Conservation (phyloP, 1,139 yeast species). For the Blastobotrys malaysiensis region DNA sequence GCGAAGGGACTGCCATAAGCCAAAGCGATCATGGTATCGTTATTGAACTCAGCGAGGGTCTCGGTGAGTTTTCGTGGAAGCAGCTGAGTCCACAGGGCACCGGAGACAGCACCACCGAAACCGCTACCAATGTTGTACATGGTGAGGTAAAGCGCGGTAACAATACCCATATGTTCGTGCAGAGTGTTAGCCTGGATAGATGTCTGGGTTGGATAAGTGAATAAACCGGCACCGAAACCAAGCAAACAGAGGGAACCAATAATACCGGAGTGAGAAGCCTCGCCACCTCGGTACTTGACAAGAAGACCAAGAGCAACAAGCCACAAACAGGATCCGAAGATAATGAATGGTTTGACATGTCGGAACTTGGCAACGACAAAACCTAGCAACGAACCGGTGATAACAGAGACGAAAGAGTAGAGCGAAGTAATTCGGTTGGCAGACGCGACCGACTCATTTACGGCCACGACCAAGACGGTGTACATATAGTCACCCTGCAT, state of each 20-base stretch:
- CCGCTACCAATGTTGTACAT: conserved; percentile 42
- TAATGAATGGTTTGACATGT: conserved; percentile 54
- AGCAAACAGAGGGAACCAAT: conserved; percentile 61
- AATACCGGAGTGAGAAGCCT: conserved; percentile 47
- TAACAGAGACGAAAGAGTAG: conserved; percentile 59
- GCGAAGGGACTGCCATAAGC: conserved; percentile 54
- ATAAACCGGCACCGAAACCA: conserved; percentile 71
- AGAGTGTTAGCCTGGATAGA: conserved; percentile 57
- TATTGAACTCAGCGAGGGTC: conserved; percentile 24
- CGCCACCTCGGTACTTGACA: conserved; percentile 52
- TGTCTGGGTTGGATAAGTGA: conserved; percentile 62
- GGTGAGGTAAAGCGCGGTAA: conserved; percentile 41
- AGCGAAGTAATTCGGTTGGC: conserved; percentile 63
- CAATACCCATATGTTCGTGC: conserved; percentile 44
- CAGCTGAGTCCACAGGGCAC: conserved; percentile 45
- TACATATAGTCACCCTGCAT: conserved; percentile 67
- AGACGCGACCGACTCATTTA: conserved; percentile 50
- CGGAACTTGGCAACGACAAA: conserved; percentile 43
- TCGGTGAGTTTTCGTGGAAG: conserved; percentile 33
- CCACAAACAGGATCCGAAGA: conserved; percentile 54
- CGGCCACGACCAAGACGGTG: conserved; percentile 58
- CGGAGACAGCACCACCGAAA: conserved; percentile 43
- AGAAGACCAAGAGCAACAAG: conserved; percentile 55
- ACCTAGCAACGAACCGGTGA: conserved; percentile 58
- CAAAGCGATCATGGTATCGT: conserved; percentile 35